Conservation (phyloP, 805 yeast species). For the Isabelozyma heimii region DNA sequence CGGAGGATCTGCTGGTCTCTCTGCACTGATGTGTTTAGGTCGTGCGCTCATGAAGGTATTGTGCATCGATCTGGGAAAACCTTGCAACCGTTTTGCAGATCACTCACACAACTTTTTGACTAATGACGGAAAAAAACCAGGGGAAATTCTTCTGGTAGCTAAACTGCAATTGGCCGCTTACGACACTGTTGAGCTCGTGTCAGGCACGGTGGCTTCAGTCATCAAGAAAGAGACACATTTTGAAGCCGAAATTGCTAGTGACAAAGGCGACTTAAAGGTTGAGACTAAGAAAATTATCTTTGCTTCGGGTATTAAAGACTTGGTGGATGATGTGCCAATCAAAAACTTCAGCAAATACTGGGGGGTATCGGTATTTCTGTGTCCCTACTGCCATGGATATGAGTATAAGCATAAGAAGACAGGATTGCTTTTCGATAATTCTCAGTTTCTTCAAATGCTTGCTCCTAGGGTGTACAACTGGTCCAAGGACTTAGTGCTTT, state of each 20-base stretch:
- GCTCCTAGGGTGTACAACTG: conserved; percentile 6
- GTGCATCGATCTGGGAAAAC: conserved; percentile 9
- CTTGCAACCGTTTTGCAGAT: conserved; percentile 12
- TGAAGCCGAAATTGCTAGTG: background rate
- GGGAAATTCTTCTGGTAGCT: conserved; percentile 1
- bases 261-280: background rate
- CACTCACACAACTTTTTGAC: conserved; percentile 10
- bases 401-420: conserved; percentile 7
- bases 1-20: conserved; percentile 10
- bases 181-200: conserved; percentile 1
- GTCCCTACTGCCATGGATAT: conserved; percentile 12
- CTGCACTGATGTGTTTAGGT: conserved; percentile 9
- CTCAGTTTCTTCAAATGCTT: conserved; percentile 1
- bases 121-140: conserved; percentile 9
- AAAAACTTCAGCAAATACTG: conserved; percentile 9
- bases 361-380: conserved; percentile 11
- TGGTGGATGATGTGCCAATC: conserved; percentile 4
- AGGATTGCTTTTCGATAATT: conserved; percentile 3
- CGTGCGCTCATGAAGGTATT: conserved; percentile 5
- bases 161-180: conserved; percentile 3
- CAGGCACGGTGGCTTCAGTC: conserved; percentile 4
- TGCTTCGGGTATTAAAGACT: conserved; percentile 11
- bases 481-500: conserved; percentile 6
- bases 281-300: conserved; percentile 5
- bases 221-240: background rate